Base-by-base conservation (phyloP, 176 grass and related monocot species). In the Canna indica region DNA sequence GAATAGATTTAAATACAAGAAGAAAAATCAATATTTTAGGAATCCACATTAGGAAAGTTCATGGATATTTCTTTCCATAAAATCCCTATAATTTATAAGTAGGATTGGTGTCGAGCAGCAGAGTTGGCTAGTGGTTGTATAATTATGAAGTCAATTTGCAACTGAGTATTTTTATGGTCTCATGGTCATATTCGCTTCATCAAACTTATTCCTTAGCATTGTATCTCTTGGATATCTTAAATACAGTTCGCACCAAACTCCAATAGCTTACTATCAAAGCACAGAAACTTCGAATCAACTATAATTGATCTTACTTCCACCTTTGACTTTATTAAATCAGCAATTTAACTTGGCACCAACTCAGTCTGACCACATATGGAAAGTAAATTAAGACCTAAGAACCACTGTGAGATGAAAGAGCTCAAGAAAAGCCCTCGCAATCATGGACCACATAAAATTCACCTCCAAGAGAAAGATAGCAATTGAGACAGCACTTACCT, bases 401-500 rank as follows among this genome's bases (percentile, higher is more conserved):
- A 56, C 5, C 52, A 56, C 5, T 5, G 56, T 3, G 15, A 34
- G 9, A 5, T 30, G 30, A 15, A n/a, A 17, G 28, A 15, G 17
- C 29, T 32, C 12, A 35, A 39, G 13, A 18, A 68, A 15, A 54
- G 18, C 5, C 4, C 4, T 13, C 46, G 25, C 52, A 68, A 35
- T 36, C 47, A 57, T 20, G 18, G 22, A 50, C 25, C 31, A 18
- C 9, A 22, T 15, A 9, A 36, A 36, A 0, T 33, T 31, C 7
- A n/a, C 29, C 35, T 22, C 20, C 6, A 20, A 25, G 12, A 18
- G 29, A 22, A 74, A 20, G 12, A 64, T 33, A 41, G 12, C 20
- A 27, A 33, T 28, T 11, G 7, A n/a, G 30, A 1, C 35, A 14
- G 17, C 20, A 11, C 48, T 30, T 14, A 91, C 88, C 86, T 91